A percentile compares a stretch with the other conserved stretches of the same genome.
Conservation (phyloP, 805 yeast species). For the Pichia deserticola region DNA sequence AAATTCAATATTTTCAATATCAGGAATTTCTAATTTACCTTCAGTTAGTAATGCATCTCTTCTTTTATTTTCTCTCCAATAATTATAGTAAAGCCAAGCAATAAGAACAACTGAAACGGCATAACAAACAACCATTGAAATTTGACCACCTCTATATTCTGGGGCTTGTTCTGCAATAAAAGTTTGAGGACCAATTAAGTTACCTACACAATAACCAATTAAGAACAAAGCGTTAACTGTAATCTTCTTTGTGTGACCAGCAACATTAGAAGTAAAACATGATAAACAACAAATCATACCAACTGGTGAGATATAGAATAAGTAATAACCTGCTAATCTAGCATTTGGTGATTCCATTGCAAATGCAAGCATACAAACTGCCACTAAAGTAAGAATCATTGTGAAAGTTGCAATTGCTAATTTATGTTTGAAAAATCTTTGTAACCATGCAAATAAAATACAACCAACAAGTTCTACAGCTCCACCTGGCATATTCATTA, state of each 20-base stretch:
- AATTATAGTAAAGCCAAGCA: conserved; percentile 12
- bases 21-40: conserved; percentile 5
- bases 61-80: conserved; percentile 13
- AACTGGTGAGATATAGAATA: conserved; percentile 19
- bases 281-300: conserved; percentile 27
- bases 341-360: conserved; percentile 13
- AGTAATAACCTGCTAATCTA: conserved; percentile 26
- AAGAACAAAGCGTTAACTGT: conserved; percentile 51
- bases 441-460: conserved; percentile 25
- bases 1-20: conserved; percentile 14
- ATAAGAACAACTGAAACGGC: conserved; percentile 15
- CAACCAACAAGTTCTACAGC: conserved; percentile 27
- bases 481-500: conserved; percentile 24
- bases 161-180: conserved; percentile 56
- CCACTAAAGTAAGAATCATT: conserved; percentile 10
- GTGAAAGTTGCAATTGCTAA: conserved; percentile 17
- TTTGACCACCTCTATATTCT: conserved; percentile 46
- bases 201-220: conserved; percentile 61
- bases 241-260: conserved; percentile 71
- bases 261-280: conserved; percentile 42
- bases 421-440: conserved; percentile 20
- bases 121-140: conserved; percentile 32
- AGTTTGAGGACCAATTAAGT: conserved; percentile 68
- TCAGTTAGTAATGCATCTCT: conserved; percentile 10
- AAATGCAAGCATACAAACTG: conserved; percentile 17